Base-by-base conservation (phyloP, 2,329 filamentous ascomycete species). In the Gnomoniopsis sp. region DNA sequence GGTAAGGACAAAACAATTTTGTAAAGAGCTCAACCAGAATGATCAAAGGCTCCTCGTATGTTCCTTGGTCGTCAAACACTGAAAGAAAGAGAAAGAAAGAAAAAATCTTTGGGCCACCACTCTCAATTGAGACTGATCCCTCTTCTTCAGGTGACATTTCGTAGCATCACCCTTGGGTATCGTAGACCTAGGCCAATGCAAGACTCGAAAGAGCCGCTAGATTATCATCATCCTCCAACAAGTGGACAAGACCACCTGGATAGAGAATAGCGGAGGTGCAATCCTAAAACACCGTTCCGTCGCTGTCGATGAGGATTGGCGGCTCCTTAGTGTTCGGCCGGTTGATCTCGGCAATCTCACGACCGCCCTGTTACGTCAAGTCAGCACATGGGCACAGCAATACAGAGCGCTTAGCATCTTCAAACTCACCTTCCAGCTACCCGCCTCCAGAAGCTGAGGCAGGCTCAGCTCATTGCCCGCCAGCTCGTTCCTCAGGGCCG, bases 241-340 rank as follows among this genome's bases (percentile, higher is more conserved):
- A 33, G 17, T 43, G 19, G 33, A 14, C 6, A 26, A 26, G 26
- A 22, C 44, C 44, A 43, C 22, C 30, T 11, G 34, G 19, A 22
- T 49, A 43, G 26, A 52, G 36, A 30, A 57, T 41, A 44, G 54
- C 57, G 50, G 46, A 52, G 60, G 60, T 53, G 56, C 60, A 59
- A 12, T 57, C 59, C 72, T 86, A 96, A 72, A 99, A 98, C 65
- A 99, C 91, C 23, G 95, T 98, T 62, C 95, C 95, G 72, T 99
- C 95, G 64, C 91, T 96, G 65, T 96, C 84, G 67, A 98, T 97
- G 76, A 97, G 87, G 70, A 99, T 98, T 4, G 95, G 95, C 34
- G 93, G 91, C 72, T 96, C 91, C 76, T 95, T 96, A 54, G 95
- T 98, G 69, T 97, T 98, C 22, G 95, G 95, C 66, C 95, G 84